Evolutionary conservation across 1,284 basidiomycete species (phyloP), one percentile per base, ranked within the genome.

Genomic region (Malassezia slooffiae): DNA sequence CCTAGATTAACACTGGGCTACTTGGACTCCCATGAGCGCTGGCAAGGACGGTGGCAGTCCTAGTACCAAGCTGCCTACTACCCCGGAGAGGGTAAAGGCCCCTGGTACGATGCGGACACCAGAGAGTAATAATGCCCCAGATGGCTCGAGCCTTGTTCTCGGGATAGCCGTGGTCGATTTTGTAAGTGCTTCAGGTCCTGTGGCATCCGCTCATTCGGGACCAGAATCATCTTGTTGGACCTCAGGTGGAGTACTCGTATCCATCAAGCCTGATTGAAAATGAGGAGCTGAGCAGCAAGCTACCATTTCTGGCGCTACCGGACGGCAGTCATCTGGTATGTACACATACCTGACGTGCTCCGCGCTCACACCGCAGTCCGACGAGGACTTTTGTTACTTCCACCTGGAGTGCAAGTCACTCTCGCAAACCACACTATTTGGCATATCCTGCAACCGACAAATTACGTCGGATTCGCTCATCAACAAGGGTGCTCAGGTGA

Each of bases 381-480:
- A 82, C 22, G 91, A 97, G 73, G 91, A 97, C 68, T 97, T 95
- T 67, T 89, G 83, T 3, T 96, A 95, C 72, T 99, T 99, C 67
- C 87, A 91, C 65, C 72, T 89, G 19, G 80, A 59, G 16, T 52
- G 43, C 13, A 44, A 43, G 16, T 63, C 38, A 28, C 39, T 57
- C 10, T 51, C 44, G 20, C 31, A 49, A 16, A 39, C 45, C 23
- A 65, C 59, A 23, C 43, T 50, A 5, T 62, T 58, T 40, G 60
- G 55, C 30, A 55, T 57, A 26, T 59, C 57, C 8, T 69, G 91
- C 72, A 96, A 97, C 62, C 85, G 91, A 30, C 91, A 99, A 74
- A 87, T 99, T 34, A 76, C 83, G 6, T 75, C 89, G 2, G 76
- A 82, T 1, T 76, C 81, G 16, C 75, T 99, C n/a, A 73, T 88